Evolutionary conservation across 208 protist genomes (phyloP).

Genomic region (Trypanosoma lewisi): DNA sequence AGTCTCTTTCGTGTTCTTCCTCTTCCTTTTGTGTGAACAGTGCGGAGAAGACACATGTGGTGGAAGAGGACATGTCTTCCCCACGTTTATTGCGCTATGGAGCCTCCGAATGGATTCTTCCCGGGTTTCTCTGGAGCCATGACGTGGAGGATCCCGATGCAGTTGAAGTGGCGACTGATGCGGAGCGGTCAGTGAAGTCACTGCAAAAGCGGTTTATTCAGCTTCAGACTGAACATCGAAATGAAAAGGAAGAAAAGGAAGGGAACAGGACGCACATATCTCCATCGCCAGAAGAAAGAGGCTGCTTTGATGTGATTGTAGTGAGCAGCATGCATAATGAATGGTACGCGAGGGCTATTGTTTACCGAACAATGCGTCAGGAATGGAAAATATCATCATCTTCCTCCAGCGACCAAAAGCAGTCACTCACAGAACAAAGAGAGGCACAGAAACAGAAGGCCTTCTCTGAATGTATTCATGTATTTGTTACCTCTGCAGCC

Average conservation of each 20-base stretch:
- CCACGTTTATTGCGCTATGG: conserved; percentile 24
- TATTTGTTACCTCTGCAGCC: conserved; percentile 5
- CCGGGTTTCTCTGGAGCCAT: conserved; percentile 17
- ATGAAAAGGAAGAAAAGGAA: neutral
- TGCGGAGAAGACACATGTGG: neutral
- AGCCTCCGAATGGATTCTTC: conserved; percentile 23
- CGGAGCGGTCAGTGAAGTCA: conserved; percentile 1
- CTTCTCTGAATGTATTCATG: conserved; percentile 7
- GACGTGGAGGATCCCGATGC: neutral
- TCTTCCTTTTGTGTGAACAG: neutral
- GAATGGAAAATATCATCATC: neutral
- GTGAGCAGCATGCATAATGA: conserved; percentile 27
- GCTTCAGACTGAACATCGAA: neutral
- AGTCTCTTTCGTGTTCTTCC: neutral
- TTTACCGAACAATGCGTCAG: conserved; percentile 7
- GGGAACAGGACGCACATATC: too few species aligned
- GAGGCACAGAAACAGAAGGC: neutral
- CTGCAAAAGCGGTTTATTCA: conserved; percentile 2
- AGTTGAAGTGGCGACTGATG: neutral
- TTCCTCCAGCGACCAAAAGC: neutral
- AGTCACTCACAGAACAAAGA: neutral
- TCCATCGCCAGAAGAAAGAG: neutral
- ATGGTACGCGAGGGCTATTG: conserved; percentile 1
- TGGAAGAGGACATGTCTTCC: neutral
- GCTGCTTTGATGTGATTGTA: conserved; percentile 20